Evolutionary conservation across 2,329 filamentous ascomycete genomes (phyloP).

Genomic region (Aspergillus unguis): DNA sequence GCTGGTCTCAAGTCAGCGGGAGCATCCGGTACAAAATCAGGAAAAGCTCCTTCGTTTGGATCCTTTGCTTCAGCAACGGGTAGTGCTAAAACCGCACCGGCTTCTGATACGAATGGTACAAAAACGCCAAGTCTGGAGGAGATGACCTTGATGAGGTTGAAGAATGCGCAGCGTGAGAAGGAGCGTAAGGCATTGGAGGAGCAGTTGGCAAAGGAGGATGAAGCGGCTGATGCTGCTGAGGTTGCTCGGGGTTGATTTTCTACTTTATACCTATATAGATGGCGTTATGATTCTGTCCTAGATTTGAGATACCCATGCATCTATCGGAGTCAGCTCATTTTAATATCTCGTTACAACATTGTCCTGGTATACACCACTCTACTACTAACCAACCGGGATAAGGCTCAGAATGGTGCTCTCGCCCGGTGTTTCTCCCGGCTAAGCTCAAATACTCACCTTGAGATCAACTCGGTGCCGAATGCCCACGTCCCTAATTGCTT

Average conservation of each 20-base stretch:
- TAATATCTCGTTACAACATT: too few species aligned
- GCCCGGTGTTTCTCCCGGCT: too few species aligned
- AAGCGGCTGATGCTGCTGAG: slow-evolving; percentile 39
- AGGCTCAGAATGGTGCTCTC: too few species aligned
- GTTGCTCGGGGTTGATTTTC: slow-evolving; percentile 15
- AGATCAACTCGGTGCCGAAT: too few species aligned
- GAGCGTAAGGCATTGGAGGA: slow-evolving; percentile 54
- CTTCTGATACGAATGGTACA: slow-evolving; percentile 24
- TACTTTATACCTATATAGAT: not conserved
- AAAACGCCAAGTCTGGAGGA: slow-evolving; percentile 44
- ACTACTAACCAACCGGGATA: too few species aligned
- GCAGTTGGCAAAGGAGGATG: slow-evolving; percentile 50
- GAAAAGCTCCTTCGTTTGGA: slow-evolving; percentile 41
- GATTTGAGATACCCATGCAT: slow-evolving; percentile 15
- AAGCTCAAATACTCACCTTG: too few species aligned
- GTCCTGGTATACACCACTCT: too few species aligned
- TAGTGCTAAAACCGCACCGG: slow-evolving; percentile 26
- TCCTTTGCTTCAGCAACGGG: slow-evolving; percentile 38
- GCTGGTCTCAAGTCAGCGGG: slow-evolving; percentile 29
- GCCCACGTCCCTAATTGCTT: too few species aligned
- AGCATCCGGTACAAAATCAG: slow-evolving; percentile 20
- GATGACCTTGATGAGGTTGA: slow-evolving; percentile 54
- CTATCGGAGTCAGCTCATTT: not conserved
- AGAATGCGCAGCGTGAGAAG: slow-evolving; percentile 54
- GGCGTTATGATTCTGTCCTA: not conserved